Evolutionary conservation across 805 yeast species (phyloP).

Genomic region (Yamadazyma akitaensis): DNA sequence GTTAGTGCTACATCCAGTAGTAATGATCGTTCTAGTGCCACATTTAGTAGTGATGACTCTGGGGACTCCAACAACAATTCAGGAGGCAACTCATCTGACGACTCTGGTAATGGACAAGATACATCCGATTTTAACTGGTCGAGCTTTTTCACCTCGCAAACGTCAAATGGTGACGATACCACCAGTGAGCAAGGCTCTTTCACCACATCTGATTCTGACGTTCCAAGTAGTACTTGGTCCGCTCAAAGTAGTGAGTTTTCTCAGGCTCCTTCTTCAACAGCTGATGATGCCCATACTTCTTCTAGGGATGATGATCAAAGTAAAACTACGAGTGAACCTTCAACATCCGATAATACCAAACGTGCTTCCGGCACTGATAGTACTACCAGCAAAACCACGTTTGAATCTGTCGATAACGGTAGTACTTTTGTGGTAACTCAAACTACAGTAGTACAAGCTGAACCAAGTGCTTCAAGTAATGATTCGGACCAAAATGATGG

Average conservation of each 20-base stretch:
- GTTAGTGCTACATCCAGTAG: too few species aligned
- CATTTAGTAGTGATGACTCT: too few species aligned
- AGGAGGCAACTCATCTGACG: neutral
- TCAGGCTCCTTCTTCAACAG: neutral
- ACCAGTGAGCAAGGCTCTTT: neutral
- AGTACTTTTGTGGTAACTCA: slow-evolving; percentile 37
- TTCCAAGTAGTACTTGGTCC: neutral
- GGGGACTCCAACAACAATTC: too few species aligned
- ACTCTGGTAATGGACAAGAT: neutral
- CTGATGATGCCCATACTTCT: neutral
- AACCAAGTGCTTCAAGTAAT: slow-evolving; percentile 22
- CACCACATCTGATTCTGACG: neutral
- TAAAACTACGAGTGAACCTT: slow-evolving; percentile 2
- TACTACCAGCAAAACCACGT: slow-evolving; percentile 21
- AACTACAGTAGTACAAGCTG: slow-evolving; percentile 27
- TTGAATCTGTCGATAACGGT: slow-evolving; percentile 33
- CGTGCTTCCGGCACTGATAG: neutral
- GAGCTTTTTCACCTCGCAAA: neutral
- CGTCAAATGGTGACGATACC: neutral
- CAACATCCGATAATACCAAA: neutral
- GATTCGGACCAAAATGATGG: slow-evolving; percentile 7
- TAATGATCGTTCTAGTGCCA: too few species aligned
- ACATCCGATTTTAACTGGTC: neutral
- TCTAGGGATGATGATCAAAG: neutral
- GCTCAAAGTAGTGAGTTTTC: neutral